Conservation (phyloP, 169 alveolate genomes). For the Amoebophrya sp. region DNA sequence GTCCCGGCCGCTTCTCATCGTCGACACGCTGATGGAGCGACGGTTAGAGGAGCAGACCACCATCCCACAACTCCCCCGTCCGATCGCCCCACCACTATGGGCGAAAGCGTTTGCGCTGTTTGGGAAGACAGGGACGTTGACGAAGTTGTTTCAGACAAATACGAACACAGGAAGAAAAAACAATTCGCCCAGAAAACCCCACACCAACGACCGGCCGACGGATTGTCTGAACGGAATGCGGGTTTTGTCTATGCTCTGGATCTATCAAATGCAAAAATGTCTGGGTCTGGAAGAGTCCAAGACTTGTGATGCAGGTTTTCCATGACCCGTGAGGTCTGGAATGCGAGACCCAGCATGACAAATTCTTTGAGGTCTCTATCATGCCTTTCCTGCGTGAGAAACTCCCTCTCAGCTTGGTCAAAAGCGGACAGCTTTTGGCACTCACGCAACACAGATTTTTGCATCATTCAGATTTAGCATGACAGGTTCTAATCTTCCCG, state of each 20-base stretch:
- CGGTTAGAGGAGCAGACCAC: neutral
- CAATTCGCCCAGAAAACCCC: neutral
- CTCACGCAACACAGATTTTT: no score
- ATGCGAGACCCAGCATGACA: no score
- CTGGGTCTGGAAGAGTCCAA: no score
- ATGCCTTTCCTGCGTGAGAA: no score
- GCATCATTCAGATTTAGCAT: no score
- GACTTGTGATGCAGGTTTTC: no score
- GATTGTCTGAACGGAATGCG: neutral
- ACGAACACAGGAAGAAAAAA: neutral
- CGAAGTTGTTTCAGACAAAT: neutral
- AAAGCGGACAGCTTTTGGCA: no score
- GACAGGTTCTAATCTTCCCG: no score
- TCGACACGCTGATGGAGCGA: neutral
- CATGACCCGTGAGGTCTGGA: no score
- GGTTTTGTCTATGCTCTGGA: neutral
- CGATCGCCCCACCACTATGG: neutral
- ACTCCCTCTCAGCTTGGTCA: no score
- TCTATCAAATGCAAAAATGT: no score
- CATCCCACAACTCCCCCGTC: neutral
- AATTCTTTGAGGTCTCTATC: no score
- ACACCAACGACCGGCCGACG: neutral
- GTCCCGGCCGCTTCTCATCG: neutral
- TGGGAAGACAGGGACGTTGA: neutral
- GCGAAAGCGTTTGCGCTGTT: neutral